These are phyloP conservation scores for Eutypella sp. DNA, from an alignment of 2,329 filamentous ascomycete genomes.

Conservation along the genomic window DNA sequence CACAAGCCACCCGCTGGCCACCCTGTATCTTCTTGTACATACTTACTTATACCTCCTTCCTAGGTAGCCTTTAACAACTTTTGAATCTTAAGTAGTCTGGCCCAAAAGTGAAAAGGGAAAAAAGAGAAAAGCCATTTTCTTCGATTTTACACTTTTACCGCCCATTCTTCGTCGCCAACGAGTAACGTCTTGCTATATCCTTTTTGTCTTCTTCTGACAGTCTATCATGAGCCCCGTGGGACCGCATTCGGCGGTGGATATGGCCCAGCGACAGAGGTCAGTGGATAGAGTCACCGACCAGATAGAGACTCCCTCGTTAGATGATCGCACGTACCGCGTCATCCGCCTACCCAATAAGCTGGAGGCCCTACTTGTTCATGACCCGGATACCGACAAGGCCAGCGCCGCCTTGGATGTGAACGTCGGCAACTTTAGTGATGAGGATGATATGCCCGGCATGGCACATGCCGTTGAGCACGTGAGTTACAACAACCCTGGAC, in stretches of 20 bases:
- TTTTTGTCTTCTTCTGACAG: conserved; percentile 1
- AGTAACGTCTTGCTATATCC: conserved; percentile 1
- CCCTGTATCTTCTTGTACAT: too few relatives aligned
- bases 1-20: too few relatives aligned
- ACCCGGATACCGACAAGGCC: conserved; percentile 93
- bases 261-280: conserved; percentile 24
- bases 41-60: too few relatives aligned
- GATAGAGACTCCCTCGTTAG: conserved; percentile 36
- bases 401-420: conserved; percentile 93
- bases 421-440: conserved; percentile 92
- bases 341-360: conserved; percentile 80
- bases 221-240: conserved; percentile 18
- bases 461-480: conserved; percentile 93
- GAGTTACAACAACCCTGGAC: conserved; percentile 16
- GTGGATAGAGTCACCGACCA: conserved; percentile 31
- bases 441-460: conserved; percentile 86
- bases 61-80: too few relatives aligned
- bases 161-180: neutral
- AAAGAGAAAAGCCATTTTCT: neutral
- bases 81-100: too few relatives aligned
- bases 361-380: conserved; percentile 88
- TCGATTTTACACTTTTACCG: conserved; percentile 1
- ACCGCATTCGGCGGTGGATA: conserved; percentile 18
- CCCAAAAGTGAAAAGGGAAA: too few relatives aligned
- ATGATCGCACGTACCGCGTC: conserved; percentile 84